phyloP scores from a whole-genome alignment of 768 basidiomycete species.

The Lactifluus subvellereus region DNA sequence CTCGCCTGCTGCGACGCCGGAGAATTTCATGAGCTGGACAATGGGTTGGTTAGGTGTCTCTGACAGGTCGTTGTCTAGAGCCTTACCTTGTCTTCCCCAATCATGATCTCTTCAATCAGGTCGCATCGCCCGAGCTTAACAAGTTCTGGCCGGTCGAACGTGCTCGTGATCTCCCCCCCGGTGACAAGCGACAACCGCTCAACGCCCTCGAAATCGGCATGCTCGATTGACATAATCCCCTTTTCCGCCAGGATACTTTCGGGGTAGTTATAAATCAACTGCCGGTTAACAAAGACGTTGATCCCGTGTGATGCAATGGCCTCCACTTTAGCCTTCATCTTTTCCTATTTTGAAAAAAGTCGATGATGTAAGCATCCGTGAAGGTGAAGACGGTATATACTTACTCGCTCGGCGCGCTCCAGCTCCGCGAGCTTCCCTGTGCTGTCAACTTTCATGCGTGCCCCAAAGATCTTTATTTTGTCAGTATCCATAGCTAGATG shows the following conservation, averaged over 20 bases:
- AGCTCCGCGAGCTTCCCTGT: slow-evolving; percentile 97
- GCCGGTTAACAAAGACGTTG: slow-evolving; percentile 96
- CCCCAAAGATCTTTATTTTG: slow-evolving; percentile 99
- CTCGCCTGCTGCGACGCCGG: slow-evolving; percentile 94
- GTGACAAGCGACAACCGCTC: slow-evolving; percentile 94
- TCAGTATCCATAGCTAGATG: slow-evolving; percentile 95
- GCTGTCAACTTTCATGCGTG: slow-evolving; percentile 89
- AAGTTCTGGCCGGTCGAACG: slow-evolving; percentile 88
- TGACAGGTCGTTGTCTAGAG: slow-evolving; percentile 7
- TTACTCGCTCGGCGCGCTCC: slow-evolving; percentile 87
- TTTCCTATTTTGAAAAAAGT: slow-evolving; percentile 56
- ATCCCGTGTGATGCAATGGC: slow-evolving; percentile 92
- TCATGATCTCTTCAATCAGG: slow-evolving; percentile 97
- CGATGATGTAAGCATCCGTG: not conserved
- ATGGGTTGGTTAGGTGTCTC: not conserved
- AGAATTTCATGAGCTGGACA: slow-evolving; percentile 95
- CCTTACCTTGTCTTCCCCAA: slow-evolving; percentile 94
- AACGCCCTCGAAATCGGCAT: slow-evolving; percentile 98
- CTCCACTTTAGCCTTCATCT: slow-evolving; percentile 98
- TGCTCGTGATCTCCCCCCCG: slow-evolving; percentile 94
- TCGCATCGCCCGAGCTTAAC: slow-evolving; percentile 93
- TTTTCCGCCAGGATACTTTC: slow-evolving; percentile 92
- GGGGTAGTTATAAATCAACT: slow-evolving; percentile 99
- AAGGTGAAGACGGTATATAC: slow-evolving; percentile 22
- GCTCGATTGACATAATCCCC: slow-evolving; percentile 94